phyloP scores from a whole-genome alignment of 306 rosid species.

The Quercus engelmannii region DNA sequence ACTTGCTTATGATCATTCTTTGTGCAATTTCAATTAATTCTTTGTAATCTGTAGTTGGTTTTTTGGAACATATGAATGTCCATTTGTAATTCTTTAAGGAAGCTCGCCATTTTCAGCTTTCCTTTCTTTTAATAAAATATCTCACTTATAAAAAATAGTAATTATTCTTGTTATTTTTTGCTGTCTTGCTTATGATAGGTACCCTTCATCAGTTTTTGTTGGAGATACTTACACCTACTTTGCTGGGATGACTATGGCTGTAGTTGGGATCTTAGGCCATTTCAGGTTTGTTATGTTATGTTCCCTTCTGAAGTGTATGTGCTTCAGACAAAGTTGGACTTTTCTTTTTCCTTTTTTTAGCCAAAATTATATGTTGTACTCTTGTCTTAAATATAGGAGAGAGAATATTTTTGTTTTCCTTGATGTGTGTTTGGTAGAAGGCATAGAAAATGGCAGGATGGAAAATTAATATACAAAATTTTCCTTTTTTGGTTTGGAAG shows the following conservation, averaged over 20 bases:
- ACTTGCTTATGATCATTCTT: constrained; percentile 5
- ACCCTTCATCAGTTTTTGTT: constrained; percentile 93
- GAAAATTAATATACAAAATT: too few relatives aligned
- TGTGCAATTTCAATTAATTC: neutral
- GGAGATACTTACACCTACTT: constrained; percentile 97
- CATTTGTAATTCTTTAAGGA: too few relatives aligned
- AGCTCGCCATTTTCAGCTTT: too few relatives aligned
- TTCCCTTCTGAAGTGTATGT: neutral
- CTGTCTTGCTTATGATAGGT: constrained; percentile 52
- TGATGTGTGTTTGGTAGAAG: too few relatives aligned
- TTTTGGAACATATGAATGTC: too few relatives aligned
- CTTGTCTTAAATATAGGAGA: neutral
- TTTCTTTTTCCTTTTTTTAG: neutral
- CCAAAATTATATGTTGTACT: neutral
- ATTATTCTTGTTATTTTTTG: constrained; percentile 15
- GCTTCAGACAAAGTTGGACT: neutral
- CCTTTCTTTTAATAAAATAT: too few relatives aligned
- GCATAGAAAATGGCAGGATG: too few relatives aligned
- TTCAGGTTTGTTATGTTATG: constrained; percentile 53
- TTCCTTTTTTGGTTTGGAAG: too few relatives aligned
- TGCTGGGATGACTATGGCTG: constrained; percentile 99
- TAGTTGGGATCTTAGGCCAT: constrained; percentile 91
- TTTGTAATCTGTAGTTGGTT: too few relatives aligned
- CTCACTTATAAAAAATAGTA: neutral
- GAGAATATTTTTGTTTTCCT: too few relatives aligned